Base-by-base conservation (phyloP, 345 rosid genomes). In the Arabis alpina region DNA sequence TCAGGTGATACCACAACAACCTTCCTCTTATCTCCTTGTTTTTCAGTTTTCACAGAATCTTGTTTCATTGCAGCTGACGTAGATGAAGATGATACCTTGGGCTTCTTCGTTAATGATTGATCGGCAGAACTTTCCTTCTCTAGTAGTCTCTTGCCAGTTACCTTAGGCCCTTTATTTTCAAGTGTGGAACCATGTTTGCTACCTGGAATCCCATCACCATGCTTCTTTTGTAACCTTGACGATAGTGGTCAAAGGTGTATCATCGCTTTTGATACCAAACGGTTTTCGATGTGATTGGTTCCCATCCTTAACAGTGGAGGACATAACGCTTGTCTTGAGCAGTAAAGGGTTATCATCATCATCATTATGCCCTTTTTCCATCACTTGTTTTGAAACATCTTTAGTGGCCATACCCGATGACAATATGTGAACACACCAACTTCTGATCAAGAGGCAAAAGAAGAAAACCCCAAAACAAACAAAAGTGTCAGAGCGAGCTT, bases 191-290 rank as follows among this genome's bases (percentile, higher is more conserved):
- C 92, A 76, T 72, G 64, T 80, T 79, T 82, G 24, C 59, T 76
- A 48, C 79, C 71, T 16, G 85, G 86, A 32, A 73, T 64, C 62
- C 82, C 85, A 11, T 54, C 70, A 79, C 19, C 57, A 24, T 71
- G 53, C 79, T 83, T 89, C 36, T 36, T 41, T 24, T 76, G 53
- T 63, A 85, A 74, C 82, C 82, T 85, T 8, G 78, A 60, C 8
- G 88, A 80, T 68, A 93, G 62, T 70, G 97, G 30, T 84, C 71
- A 90, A 71, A 39, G 96, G 88, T 52, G 68, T 74, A 56, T 77
- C 78, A 77, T 90, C 98, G 9, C 6, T 48, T 19, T 48, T 52
- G 56, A 12, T 64, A 54, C 64, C 78, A 43, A 36, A 67, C 28
- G 66, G 66, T 68, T 39, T 43, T 63, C 77, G 77, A 39, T 71